Conservation (phyloP, 2,329 filamentous ascomycete genomes). For the Penicillium rolfsii region DNA sequence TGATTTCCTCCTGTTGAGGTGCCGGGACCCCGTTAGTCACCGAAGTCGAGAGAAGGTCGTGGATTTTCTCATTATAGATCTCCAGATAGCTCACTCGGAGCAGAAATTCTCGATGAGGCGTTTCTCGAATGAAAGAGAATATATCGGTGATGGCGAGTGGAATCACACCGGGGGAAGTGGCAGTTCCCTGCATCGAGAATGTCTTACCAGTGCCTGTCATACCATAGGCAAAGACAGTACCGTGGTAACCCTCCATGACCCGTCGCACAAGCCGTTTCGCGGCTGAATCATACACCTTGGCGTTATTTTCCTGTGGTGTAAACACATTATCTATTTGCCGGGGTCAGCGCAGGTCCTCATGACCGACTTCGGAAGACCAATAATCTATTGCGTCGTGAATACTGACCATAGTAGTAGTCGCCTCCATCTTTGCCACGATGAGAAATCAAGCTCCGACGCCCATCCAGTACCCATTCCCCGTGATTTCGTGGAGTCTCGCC, state of each 20-base stretch:
- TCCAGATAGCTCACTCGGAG: slow-evolving; percentile 96
- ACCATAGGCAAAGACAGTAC: slow-evolving; percentile 96
- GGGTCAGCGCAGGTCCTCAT: slow-evolving; percentile 10
- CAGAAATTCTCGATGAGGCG: slow-evolving; percentile 89
- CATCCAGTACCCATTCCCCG: slow-evolving; percentile 90
- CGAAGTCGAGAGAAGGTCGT: slow-evolving; percentile 83
- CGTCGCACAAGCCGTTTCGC: slow-evolving; percentile 92
- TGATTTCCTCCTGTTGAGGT: slow-evolving; percentile 85
- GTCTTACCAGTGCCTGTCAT: slow-evolving; percentile 99
- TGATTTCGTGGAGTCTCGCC: slow-evolving; percentile 66
- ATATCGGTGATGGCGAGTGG: slow-evolving; percentile 97
- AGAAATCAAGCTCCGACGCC: slow-evolving; percentile 76
- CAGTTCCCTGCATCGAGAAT: slow-evolving; percentile 98
- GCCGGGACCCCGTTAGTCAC: slow-evolving; percentile 58
- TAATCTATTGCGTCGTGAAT: slow-evolving; percentile 3
- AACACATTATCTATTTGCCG: slow-evolving; percentile 83
- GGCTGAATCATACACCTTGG: slow-evolving; percentile 88
- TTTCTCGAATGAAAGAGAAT: slow-evolving; percentile 98
- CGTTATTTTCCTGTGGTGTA: slow-evolving; percentile 88
- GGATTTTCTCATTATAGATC: slow-evolving; percentile 98
- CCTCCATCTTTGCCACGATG: slow-evolving; percentile 88
- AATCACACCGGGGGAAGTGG: slow-evolving; percentile 92
- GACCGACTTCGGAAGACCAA: neutral
- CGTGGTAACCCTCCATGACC: slow-evolving; percentile 99
- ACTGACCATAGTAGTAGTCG: slow-evolving; percentile 86